phyloP scores from a whole-genome alignment of 495 filamentous ascomycete species.

The Evansstolkia leycettana region DNA sequence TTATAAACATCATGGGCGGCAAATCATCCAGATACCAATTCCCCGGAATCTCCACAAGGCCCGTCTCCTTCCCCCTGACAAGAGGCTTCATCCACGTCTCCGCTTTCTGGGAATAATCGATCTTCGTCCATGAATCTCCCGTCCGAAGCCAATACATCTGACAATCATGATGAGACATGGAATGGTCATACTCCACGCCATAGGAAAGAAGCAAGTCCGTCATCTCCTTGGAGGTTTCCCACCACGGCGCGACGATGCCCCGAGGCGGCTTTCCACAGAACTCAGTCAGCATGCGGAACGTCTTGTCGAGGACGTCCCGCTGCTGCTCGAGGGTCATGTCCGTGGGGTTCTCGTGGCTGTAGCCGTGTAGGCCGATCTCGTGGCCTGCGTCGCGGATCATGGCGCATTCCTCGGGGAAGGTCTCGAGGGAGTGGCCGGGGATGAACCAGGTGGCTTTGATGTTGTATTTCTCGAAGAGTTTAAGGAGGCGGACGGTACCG shows the following conservation, averaged over 20 bases:
- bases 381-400: constrained; percentile 64
- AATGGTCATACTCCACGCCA: constrained; percentile 61
- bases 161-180: constrained; percentile 54
- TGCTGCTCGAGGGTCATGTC: constrained; percentile 67
- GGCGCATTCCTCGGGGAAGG: constrained; percentile 63
- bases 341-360: constrained; percentile 64
- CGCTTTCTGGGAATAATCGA: constrained; percentile 46
- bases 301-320: constrained; percentile 63
- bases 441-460: constrained; percentile 83
- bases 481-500: constrained; percentile 58
- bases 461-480: constrained; percentile 64
- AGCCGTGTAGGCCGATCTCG: constrained; percentile 67
- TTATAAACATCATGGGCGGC: constrained; percentile 51
- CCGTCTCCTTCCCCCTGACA: constrained; percentile 35
- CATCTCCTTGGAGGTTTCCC: constrained; percentile 56
- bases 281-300: constrained; percentile 55
- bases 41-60: constrained; percentile 52
- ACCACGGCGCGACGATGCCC: constrained; percentile 54
- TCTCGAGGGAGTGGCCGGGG: constrained; percentile 67
- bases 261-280: constrained; percentile 67
- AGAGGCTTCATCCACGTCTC: constrained; percentile 58
- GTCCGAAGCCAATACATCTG: constrained; percentile 52
- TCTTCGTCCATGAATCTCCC: constrained; percentile 52
- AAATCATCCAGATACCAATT: constrained; percentile 61
- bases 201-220: constrained; percentile 54